These are phyloP conservation scores for Trypanosoma avium DNA, from an alignment of 208 protist species.

Conservation along the genomic window DNA sequence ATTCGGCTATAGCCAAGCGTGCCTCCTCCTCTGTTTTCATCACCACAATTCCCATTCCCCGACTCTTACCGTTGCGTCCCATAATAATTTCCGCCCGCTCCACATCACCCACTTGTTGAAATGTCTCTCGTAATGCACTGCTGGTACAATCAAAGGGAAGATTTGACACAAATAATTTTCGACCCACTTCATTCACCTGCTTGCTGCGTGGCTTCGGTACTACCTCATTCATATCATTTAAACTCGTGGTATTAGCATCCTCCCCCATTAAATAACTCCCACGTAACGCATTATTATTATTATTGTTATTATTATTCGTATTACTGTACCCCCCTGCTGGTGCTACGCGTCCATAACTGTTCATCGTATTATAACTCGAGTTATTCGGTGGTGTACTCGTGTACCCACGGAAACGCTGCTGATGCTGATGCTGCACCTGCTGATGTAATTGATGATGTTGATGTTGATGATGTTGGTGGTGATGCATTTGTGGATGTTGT, in stretches of 20 bases:
- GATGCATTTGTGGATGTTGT: slow-evolving; percentile 23
- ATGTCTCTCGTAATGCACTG: slow-evolving; percentile 68
- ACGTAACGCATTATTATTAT: slow-evolving; percentile 18
- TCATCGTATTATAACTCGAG: slow-evolving; percentile 32
- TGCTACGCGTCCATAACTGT: slow-evolving; percentile 23
- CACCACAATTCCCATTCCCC: slow-evolving; percentile 75
- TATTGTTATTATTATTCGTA: no score
- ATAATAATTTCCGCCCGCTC: slow-evolving; percentile 79
- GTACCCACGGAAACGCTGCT: slow-evolving; percentile 22
- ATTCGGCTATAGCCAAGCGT: slow-evolving; percentile 71
- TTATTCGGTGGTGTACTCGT: neutral
- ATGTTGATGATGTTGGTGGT: slow-evolving; percentile 18
- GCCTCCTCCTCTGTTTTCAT: slow-evolving; percentile 75
- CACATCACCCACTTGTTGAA: slow-evolving; percentile 77
- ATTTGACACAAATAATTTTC: slow-evolving; percentile 81
- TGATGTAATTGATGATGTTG: slow-evolving; percentile 22
- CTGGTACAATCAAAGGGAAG: slow-evolving; percentile 82
- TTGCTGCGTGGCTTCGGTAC: slow-evolving; percentile 82
- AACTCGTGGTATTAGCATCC: slow-evolving; percentile 22
- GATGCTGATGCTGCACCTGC: no score
- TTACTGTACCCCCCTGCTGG: no score
- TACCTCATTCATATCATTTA: slow-evolving; percentile 32
- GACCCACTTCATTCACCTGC: slow-evolving; percentile 62
- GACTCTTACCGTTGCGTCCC: slow-evolving; percentile 67
- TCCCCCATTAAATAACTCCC: slow-evolving; percentile 23